These are phyloP conservation scores for Epicoccum nigrum DNA, from an alignment of 2,329 filamentous ascomycete species.

Conservation along the genomic window DNA sequence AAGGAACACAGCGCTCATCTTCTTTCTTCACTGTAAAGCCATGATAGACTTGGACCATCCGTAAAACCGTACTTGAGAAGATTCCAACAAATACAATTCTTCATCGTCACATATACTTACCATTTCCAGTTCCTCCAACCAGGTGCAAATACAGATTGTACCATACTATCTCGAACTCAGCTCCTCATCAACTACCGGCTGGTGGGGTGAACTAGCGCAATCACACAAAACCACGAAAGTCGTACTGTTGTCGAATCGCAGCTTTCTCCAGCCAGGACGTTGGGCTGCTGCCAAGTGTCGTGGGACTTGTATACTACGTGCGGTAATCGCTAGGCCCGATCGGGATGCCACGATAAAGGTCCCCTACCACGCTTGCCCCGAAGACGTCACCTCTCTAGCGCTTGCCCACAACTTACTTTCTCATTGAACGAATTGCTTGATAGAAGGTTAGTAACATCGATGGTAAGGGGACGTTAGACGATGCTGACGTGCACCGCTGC, in stretches of 20 bases:
- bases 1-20: too few relatives aligned
- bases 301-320: conserved; percentile 42
- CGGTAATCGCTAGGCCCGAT: conserved; percentile 36
- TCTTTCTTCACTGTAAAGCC: too few relatives aligned
- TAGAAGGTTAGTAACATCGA: too few relatives aligned
- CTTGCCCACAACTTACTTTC: background rate
- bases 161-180: too few relatives aligned
- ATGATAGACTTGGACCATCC: too few relatives aligned
- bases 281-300: conserved; percentile 23
- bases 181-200: background rate
- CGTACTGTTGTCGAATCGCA: conserved; percentile 2
- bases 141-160: too few relatives aligned
- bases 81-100: too few relatives aligned
- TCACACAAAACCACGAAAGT: background rate
- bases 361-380: conserved; percentile 14
- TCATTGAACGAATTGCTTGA: too few relatives aligned
- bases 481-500: background rate
- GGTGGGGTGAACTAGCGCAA: conserved; percentile 7
- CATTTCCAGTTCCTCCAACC: too few relatives aligned
- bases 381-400: conserved; percentile 21
- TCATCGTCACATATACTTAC: too few relatives aligned
- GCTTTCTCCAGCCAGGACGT: background rate
- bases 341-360: conserved; percentile 23
- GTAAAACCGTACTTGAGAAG: too few relatives aligned
- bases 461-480: background rate